These are phyloP conservation scores for Amborella trichopoda DNA, from an alignment of 164 flowering plant species.

Conservation along the genomic window DNA sequence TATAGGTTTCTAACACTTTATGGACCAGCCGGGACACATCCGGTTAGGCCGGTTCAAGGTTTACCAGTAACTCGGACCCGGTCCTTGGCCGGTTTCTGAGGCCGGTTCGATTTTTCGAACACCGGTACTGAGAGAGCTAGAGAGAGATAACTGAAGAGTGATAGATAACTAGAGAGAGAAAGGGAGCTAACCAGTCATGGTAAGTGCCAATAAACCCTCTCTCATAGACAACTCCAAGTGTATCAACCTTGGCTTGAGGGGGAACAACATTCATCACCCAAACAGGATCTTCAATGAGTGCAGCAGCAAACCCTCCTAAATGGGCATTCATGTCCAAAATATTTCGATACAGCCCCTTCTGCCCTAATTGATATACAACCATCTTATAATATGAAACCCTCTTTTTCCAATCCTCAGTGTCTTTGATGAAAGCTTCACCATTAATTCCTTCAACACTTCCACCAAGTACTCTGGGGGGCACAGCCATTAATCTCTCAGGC, in stretches of 20 bases:
- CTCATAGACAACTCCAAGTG: slow-evolving; percentile 66
- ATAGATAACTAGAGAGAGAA: not conserved
- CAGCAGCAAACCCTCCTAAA: slow-evolving; percentile 94
- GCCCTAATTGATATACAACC: slow-evolving; percentile 39
- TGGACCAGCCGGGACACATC: too few species aligned
- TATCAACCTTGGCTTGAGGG: slow-evolving; percentile 38
- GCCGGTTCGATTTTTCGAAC: too few species aligned
- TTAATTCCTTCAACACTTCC: slow-evolving; percentile 55
- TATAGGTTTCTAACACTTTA: too few species aligned
- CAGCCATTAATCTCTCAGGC: slow-evolving; percentile 65
- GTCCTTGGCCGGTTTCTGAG: too few species aligned
- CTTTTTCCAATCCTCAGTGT: slow-evolving; percentile 58
- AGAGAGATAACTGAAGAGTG: not conserved
- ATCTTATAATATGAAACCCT: slow-evolving; percentile 58
- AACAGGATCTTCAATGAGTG: slow-evolving; percentile 54
- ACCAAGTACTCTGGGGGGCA: slow-evolving; percentile 68
- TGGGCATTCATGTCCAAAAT: slow-evolving; percentile 85
- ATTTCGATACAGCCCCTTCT: slow-evolving; percentile 69
- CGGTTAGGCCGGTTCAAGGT: too few species aligned
- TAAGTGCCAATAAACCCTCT: slow-evolving; percentile 87
- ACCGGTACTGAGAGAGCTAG: too few species aligned
- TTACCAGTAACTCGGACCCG: too few species aligned
- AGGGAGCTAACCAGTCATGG: slow-evolving; percentile 53
- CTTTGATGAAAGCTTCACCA: slow-evolving; percentile 27
- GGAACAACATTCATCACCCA: slow-evolving; percentile 95